phyloP scores from a whole-genome alignment of 345 rosid species.

The Brassica nigra region DNA sequence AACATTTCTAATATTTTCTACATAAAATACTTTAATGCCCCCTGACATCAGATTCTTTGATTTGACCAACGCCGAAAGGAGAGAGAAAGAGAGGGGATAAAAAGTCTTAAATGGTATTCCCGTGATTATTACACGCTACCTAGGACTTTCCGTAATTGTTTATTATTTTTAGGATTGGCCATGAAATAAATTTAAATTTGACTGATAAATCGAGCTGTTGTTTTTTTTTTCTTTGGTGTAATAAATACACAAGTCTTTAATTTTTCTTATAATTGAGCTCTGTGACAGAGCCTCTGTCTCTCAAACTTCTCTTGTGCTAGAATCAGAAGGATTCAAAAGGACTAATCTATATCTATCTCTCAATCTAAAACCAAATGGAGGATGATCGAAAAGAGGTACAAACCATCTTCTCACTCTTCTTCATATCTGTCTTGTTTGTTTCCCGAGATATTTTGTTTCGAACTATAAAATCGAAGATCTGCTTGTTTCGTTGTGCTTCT shows the following conservation, averaged over 20 bases:
- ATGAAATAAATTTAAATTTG: neutral
- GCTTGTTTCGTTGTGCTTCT: conserved; percentile 21
- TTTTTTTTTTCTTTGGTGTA: conserved; percentile 18
- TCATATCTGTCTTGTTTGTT: neutral
- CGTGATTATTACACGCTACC: conserved; percentile 21
- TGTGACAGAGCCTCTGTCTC: neutral
- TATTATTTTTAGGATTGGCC: neutral
- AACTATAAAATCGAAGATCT: conserved; percentile 31
- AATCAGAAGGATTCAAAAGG: neutral
- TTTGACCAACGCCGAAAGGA: neutral
- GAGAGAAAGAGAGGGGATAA: neutral
- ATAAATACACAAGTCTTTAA: neutral
- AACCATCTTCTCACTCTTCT: neutral
- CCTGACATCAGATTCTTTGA: neutral
- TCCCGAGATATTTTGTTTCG: neutral
- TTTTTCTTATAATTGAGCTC: neutral
- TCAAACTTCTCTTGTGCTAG: conserved; percentile 10
- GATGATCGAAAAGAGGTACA: conserved; percentile 43
- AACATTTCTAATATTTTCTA: neutral
- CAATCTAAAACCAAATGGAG: conserved; percentile 17
- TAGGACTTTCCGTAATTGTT: conserved; percentile 35
- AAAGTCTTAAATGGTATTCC: conserved; percentile 22
- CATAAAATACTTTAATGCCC: neutral
- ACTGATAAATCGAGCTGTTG: conserved; percentile 24
- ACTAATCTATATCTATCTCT: neutral